Base-by-base conservation (phyloP, 371 early-diverging fungal species). In the Mucor circinelloides region DNA sequence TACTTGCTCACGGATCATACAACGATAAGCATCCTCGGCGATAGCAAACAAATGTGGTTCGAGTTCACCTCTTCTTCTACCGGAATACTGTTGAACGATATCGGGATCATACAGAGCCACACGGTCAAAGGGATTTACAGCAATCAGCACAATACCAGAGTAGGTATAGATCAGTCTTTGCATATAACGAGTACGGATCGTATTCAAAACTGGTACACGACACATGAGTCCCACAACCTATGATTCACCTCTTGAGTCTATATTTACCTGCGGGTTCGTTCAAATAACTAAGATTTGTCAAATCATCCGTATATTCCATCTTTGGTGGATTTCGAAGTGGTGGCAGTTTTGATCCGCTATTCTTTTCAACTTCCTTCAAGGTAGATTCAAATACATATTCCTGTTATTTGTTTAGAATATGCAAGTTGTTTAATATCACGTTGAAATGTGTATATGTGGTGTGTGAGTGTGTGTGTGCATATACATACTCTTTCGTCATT, bases 31-130 rank as follows among this genome's bases (percentile, higher is more conserved):
- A 80, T 98, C 96, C 81, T 97, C 97, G 19, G 99, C 98, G 71
- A 99, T 95, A 36, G 97, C 97, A 86, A 97, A 99, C 80, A 99
- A 87, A 81, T 99, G 99, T 17, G 99, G 99, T 58, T 96, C 96
- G 27, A 97, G 85, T 72, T 98, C 96, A 52, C 95, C 98, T 50
- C 97, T 89, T 70, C 91, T 87, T 75, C 95, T 93, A 21, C 97
- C 97, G 17, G 95, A 91, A 75, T 99, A 97, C 64, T 95, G 93
- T 69, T 93, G 88, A 32, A 76, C 71, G 61, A 95, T 87, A 60
- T 97, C 94, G 21, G 89, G 89, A 31, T 91, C 88, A 80, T 99
- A 97, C 21, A 98, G 78, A 23, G 90, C 82, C 60, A 99, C 88
- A 30, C 92, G 84, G 63, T 90, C 91, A 77, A 98, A 99, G 1